These are phyloP conservation scores for Cercospora sesami DNA, from an alignment of 2,329 filamentous ascomycete genomes.

Conservation along the genomic window DNA sequence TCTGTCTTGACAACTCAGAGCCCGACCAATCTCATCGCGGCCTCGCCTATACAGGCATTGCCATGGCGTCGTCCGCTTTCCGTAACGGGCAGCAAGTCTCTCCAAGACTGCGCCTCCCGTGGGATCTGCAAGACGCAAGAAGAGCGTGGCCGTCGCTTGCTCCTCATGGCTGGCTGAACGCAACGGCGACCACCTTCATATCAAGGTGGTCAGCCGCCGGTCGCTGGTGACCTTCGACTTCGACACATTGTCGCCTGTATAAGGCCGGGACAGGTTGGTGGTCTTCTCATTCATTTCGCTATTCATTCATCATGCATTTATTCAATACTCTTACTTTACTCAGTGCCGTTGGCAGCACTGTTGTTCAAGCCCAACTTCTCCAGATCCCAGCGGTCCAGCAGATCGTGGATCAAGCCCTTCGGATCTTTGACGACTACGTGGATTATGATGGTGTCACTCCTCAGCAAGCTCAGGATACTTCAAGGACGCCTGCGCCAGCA, in stretches of 20 bases:
- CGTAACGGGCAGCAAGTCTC: not conserved
- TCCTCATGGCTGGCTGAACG: constrained; percentile 6
- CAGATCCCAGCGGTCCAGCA: constrained; percentile 7
- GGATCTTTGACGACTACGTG: constrained; percentile 8
- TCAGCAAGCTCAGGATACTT: not conserved
- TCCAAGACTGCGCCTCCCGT: not conserved
- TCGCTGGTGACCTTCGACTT: constrained; percentile 7
- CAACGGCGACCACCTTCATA: constrained; percentile 7
- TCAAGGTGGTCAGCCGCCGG: constrained; percentile 9
- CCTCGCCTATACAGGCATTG: not conserved
- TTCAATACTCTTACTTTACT: constrained; percentile 19
- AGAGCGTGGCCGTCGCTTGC: not conserved
- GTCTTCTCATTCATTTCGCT: not conserved
- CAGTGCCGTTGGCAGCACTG: constrained; percentile 23
- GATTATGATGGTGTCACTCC: constrained; percentile 4
- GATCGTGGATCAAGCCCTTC: constrained; percentile 8
- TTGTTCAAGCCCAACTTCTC: constrained; percentile 19
- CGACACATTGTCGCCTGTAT: constrained; percentile 9
- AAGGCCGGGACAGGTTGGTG: constrained; percentile 10
- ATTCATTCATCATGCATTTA: constrained; percentile 20
- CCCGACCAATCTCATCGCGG: constrained; percentile 1
- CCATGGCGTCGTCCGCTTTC: constrained; percentile 7
- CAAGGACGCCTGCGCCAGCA: not conserved
- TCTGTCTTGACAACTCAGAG: not conserved
- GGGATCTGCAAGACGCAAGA: not conserved